Conservation (phyloP, 768 basidiomycete genomes). For the Macrolepiota albuminosa region DNA sequence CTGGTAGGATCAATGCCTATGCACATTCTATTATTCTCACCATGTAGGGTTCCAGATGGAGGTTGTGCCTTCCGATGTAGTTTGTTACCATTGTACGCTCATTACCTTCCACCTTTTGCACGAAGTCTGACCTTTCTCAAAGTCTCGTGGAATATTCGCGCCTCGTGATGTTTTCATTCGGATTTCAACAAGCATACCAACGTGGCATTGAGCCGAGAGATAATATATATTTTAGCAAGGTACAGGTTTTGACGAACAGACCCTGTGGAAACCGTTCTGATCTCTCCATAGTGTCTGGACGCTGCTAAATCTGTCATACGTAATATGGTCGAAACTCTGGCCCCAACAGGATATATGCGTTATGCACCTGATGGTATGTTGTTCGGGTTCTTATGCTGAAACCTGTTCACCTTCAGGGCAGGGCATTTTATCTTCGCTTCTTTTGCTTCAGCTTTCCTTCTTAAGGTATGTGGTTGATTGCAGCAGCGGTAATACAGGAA, state of each 20-base stretch:
- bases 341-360: conserved; percentile 71
- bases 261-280: neutral
- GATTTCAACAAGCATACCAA: conserved; percentile 78
- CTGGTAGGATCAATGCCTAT: conserved; percentile 32
- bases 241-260: conserved; percentile 19
- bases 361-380: conserved; percentile 70
- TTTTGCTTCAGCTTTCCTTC: conserved; percentile 79
- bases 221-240: conserved; percentile 65
- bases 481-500: neutral
- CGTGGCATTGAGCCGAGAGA: conserved; percentile 61
- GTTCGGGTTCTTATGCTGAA: neutral
- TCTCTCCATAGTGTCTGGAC: conserved; percentile 52
- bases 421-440: conserved; percentile 76
- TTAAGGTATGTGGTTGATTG: conserved; percentile 48
- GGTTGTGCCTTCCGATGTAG: conserved; percentile 57
- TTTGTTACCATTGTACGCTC: conserved; percentile 69
- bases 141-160: conserved; percentile 76
- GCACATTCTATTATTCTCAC: neutral
- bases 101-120: neutral
- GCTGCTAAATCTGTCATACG: conserved; percentile 64
- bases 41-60: conserved; percentile 37
- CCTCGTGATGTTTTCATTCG: conserved; percentile 84
- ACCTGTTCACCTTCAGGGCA: conserved; percentile 16
- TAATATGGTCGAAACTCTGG: conserved; percentile 59
- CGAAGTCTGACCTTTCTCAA: conserved; percentile 3